Conservation (phyloP, 257 asterid genomes). For the Nyctanthes arbortristis region DNA sequence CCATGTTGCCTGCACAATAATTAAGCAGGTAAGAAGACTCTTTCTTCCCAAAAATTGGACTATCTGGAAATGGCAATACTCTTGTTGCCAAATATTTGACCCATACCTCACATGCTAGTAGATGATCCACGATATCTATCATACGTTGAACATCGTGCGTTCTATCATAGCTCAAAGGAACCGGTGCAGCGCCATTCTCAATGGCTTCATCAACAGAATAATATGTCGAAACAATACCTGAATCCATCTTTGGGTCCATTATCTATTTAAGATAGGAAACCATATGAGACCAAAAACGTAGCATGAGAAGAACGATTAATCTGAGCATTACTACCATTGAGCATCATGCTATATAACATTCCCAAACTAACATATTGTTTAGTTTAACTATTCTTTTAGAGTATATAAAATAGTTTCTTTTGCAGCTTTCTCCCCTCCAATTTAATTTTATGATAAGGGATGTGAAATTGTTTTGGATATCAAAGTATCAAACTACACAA, state of each 20-base stretch:
- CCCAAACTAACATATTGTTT: background rate
- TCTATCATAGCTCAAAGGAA: slow-evolving; percentile 87
- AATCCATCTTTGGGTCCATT: slow-evolving; percentile 99
- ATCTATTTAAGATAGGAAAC: slow-evolving; percentile 53
- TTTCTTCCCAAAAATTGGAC: slow-evolving; percentile 11
- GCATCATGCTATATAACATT: no score
- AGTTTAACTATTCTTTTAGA: background rate
- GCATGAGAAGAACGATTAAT: background rate
- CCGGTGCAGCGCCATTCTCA: slow-evolving; percentile 94
- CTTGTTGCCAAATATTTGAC: slow-evolving; percentile 14
- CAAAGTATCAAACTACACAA: background rate
- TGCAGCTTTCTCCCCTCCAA: background rate
- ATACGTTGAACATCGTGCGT: slow-evolving; percentile 62
- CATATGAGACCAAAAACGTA: slow-evolving; percentile 11
- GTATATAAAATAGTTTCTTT: background rate
- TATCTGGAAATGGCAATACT: background rate
- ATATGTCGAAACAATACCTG: slow-evolving; percentile 92
- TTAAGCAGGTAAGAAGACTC: slow-evolving; percentile 15
- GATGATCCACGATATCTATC: slow-evolving; percentile 93
- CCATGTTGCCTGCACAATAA: slow-evolving; percentile 89
- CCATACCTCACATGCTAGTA: slow-evolving; percentile 92
- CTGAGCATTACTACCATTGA: slow-evolving; percentile 9
- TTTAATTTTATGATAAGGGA: slow-evolving; percentile 7
- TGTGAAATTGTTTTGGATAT: slow-evolving; percentile 12
- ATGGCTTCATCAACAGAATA: slow-evolving; percentile 97